Base-by-base conservation (phyloP, 331 rosid genomes). In the Erythrophleum ivorense region DNA sequence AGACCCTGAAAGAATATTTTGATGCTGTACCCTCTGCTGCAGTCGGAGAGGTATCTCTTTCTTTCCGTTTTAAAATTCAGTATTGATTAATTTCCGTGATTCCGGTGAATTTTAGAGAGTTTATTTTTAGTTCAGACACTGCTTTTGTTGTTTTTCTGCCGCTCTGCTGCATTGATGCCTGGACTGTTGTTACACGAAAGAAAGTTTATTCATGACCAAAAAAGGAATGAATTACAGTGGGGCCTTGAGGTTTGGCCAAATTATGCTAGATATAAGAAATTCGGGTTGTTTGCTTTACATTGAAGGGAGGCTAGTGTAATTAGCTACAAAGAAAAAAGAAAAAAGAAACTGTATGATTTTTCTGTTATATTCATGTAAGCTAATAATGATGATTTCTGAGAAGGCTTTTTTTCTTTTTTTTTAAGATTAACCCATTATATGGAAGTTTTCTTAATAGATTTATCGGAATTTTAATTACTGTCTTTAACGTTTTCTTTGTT, bases 1-100 rank as follows among this genome's bases (percentile, higher is more conserved):
- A 86, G 29, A 88, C 90, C 3, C 65, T 95, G 76, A 91, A 80
- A 54, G 87, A 88, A 1, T 87, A 80, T 70, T 91, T 95, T 58
- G 97, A 87, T 21, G 78, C 92, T 34, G 86, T 95, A 7, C 96
- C 96, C 54, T 84, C 85, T n/a, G 97, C 98, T 63, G 97, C 98
- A 0, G 91, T 95, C 73, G 98, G 98, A 73, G 98, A 93, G 97
- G 96, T 92, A 77, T 75, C 52, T 57, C 11, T 24, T 8, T 41
- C 24, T 29, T 31, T 34, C 45, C 1, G 9, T 18, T 69, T 45
- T n/a, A 3, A 19, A 41, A 43, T 75, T 24, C 21, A 5, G n/a
- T 48, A 9, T 50, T 36, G 24, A 29, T 81, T 8, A 64, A 15
- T 19, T 15, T 12, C 0, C 34, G 0, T 36, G 18, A 14, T 33